Evolutionary conservation across 768 basidiomycete species (phyloP), one percentile per base, ranked within the genome.

Genomic region (Astraeus odoratus): DNA sequence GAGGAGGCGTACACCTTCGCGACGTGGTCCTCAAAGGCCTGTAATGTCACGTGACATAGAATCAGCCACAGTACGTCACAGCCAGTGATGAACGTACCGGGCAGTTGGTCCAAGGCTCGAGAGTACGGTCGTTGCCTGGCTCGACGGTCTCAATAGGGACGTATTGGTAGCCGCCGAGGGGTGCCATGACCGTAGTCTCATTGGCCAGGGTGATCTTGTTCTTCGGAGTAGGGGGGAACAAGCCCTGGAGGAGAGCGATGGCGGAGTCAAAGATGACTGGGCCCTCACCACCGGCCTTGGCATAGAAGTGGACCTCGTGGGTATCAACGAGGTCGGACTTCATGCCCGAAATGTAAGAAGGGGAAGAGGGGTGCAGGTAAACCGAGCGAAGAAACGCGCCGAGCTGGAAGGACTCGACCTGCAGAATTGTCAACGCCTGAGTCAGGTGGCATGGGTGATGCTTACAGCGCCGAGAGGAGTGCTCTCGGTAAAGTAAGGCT

Each of bases 71-170:
- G 16, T 27, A 40, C 41, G 33, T 42, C 36, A 38, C 22, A 46
- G 18, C 42, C 44, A 39, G 10, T 3, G n/a, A 19, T 36, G 25
- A n/a, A 57, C 68, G 20, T 60, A 79, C 76, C 1, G 75, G 74
- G 56, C 80, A 82, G 50, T 69, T 63, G 6, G 77, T 80, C 86
- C 85, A 92, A 52, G 82, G 82, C 67, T 93, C 87, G 49, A 92
- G 70, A 19, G 85, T 85, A 56, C 85, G 80, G 60, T 89, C 85
- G 52, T 89, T 86, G 43, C 74, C 75, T 23, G 88, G 84, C 61
- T 89, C 86, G 39, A 92, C 83, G n/a, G 87, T 88, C 69, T 90
- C 83, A 24, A 89, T 86, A 1, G 89, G 86, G 39, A 93, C 76
- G 52, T 92, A 93, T 65, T 91, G 87, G 63, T 91, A 93, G 3